Evolutionary conservation across 345 rosid genomes (phyloP), one percentile per base, ranked within the genome.

Genomic region (rapeseed (Brassica napus)): DNA sequence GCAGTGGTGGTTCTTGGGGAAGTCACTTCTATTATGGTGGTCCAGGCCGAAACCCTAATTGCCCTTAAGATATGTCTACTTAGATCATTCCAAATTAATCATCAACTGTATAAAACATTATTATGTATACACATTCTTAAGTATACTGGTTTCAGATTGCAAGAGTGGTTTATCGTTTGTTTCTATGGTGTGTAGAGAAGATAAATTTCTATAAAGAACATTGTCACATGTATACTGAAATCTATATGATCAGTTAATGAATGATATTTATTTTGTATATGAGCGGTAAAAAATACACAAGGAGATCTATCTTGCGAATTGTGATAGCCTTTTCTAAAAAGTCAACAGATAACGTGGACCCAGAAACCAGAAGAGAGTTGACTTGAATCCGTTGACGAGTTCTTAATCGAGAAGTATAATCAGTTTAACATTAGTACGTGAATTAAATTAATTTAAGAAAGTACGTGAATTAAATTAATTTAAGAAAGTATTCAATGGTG

Each of bases 11-110:
- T 6, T 86, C 87, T 31, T 88, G 92, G 92, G 94, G 91, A 65
- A 88, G 64, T 83, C 83, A 85, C 83, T 87, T 90, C 77, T 90
- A 88, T 77, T 90, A 84, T 72, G 94, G 94, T 57, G 94, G 94
- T 34, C 94, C 94, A 16, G 94, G 94, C 42, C 74, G 84, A 77
- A 90, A 83, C 72, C 81, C 88, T 18, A 79, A 86, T 74, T 90
- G 94, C 80, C 88, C 87, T 8, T 90, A 87, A 93, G 47, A 44
- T 39, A 37, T 37, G 12, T 79, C 55, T 61, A 58, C 70, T 49
- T 67, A 54, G 60, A 63, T 74, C 71, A 74, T 52, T 69, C 79
- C 49, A 79, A 61, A 69, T 75, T 10, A 66, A 5, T 18, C 24
- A 34, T 16, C 72, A 80, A 80, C 57, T 80, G 75, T 74, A 74